Base-by-base conservation (phyloP, 495 filamentous ascomycete genomes). In the Xylaria nigripes region DNA sequence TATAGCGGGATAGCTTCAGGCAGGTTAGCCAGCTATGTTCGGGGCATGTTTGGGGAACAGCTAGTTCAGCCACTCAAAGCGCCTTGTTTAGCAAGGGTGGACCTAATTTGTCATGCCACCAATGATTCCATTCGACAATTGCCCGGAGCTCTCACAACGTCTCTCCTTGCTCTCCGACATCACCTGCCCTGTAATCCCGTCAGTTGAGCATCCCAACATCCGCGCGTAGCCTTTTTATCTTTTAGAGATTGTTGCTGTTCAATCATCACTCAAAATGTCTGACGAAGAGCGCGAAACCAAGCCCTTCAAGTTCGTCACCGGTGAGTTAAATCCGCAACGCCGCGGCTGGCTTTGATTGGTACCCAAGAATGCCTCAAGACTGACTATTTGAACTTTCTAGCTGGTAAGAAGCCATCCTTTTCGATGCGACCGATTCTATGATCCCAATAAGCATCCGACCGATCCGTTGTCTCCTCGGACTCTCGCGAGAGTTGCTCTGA, bases 251-350 rank as follows among this genome's bases (percentile, higher is more conserved):
- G 24, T 49, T 44, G 19, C 25, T 27, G 5, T 23, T 9, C 52
- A 57, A 61, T 34, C 63, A 57, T 61, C 64, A 63, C 54, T 66
- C 71, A 84, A 69, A 66, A 96, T 89, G 87, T 84, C 86, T 64
- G 93, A 96, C 78, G 87, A 90, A 16, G 87, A 96, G 68, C 86
- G 86, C 71, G 83, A 87, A 73, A 96, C 90, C 72, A 99, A 95
- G 83, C 93, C 93, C 73, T 99, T 99, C 86, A 99, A 99, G 86
- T 97, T 96, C 77, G 93, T 97, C 61, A 97, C 93, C 76, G 93
- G 92, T 95, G 84, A 78, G 89, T 68, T 43, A 58, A 53, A 55
- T 50, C 54, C 54, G 56, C 62, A 59, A 65, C 73, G 58, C 64
- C 64, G 73, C 68, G 68, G 61, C 43, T 55, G n/a, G n/a, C n/a